These are phyloP conservation scores for Salisapilia sapeloensis DNA, from an alignment of 352 stramenopile genomes.

Conservation along the genomic window DNA sequence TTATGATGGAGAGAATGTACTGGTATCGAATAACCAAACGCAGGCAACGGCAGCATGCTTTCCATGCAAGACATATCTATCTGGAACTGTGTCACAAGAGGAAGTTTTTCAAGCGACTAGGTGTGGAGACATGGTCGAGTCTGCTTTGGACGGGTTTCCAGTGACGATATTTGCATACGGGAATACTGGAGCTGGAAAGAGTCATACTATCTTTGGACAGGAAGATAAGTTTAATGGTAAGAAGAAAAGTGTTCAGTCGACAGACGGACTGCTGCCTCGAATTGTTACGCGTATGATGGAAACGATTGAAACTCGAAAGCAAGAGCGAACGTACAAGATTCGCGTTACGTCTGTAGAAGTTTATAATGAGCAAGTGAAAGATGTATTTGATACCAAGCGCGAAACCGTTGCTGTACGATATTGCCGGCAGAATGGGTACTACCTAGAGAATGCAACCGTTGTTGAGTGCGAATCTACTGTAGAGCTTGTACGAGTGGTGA, in stretches of 20 bases:
- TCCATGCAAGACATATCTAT: conserved; percentile 39
- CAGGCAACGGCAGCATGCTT: conserved; percentile 25
- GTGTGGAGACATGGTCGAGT: conserved; percentile 19
- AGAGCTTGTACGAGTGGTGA: conserved; percentile 50
- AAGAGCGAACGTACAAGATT: conserved; percentile 29
- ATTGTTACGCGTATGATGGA: conserved; percentile 29
- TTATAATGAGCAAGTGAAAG: conserved; percentile 55
- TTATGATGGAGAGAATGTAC: conserved; percentile 17
- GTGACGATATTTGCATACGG: conserved; percentile 67
- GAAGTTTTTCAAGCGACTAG: conserved; percentile 35
- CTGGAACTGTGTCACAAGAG: conserved; percentile 14
- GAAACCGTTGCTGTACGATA: conserved; percentile 35
- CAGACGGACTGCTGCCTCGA: conserved; percentile 37
- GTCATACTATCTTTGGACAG: conserved; percentile 55
- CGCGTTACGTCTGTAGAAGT: conserved; percentile 63
- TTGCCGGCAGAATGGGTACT: conserved; percentile 45
- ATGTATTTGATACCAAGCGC: conserved; percentile 44
- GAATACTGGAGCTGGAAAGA: conserved; percentile 56
- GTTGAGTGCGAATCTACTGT: conserved; percentile 28
- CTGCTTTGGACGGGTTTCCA: conserved; percentile 39
- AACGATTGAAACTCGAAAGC: conserved; percentile 13
- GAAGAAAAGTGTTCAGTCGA: conserved; percentile 8
- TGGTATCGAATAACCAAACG: conserved; percentile 19
- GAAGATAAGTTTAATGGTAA: conserved; percentile 17
- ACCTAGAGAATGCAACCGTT: conserved; percentile 52